Evolutionary conservation across 495 filamentous ascomycete genomes (phyloP).

Genomic region (Tuber magnatum): DNA sequence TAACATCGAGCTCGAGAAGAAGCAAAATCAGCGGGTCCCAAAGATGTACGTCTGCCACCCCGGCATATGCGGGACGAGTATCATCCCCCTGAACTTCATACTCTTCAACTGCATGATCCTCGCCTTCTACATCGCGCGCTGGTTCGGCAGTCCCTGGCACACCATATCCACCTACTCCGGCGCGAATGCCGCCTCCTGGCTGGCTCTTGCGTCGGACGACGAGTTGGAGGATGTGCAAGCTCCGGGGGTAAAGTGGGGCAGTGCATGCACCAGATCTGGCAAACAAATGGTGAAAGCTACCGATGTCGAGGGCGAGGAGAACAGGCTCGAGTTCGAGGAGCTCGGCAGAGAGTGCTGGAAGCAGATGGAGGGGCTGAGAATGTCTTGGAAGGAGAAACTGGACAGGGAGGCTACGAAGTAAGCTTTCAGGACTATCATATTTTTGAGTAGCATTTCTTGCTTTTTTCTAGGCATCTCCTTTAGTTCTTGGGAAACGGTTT

Average conservation of each 20-base stretch:
- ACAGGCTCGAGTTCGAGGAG: constrained; percentile 57
- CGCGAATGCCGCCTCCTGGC: constrained; percentile 67
- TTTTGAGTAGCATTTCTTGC: not conserved
- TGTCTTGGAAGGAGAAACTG: constrained; percentile 64
- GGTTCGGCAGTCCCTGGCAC: constrained; percentile 84
- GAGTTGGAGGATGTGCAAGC: constrained; percentile 58
- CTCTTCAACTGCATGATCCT: constrained; percentile 58
- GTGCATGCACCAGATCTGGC: constrained; percentile 54
- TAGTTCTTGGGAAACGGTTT: not conserved
- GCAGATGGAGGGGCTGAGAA: constrained; percentile 75
- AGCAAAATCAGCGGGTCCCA: constrained; percentile 42
- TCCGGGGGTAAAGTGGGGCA: constrained; percentile 81
- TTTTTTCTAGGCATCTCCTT: not conserved
- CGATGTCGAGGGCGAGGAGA: constrained; percentile 70
- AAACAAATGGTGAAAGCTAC: constrained; percentile 57
- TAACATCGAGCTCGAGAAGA: constrained; percentile 22
- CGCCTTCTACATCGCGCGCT: constrained; percentile 65
- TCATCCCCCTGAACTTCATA: constrained; percentile 62
- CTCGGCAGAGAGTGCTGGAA: constrained; percentile 67
- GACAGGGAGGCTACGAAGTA: constrained; percentile 32
- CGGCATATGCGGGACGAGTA: constrained; percentile 72
- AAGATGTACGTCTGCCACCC: constrained; percentile 74
- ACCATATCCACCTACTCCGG: constrained; percentile 65
- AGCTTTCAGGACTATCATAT: not conserved
- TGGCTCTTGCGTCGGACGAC: constrained; percentile 62